These are phyloP conservation scores for Verticillium longisporum DNA, from an alignment of 2,329 filamentous ascomycete species.

Conservation along the genomic window DNA sequence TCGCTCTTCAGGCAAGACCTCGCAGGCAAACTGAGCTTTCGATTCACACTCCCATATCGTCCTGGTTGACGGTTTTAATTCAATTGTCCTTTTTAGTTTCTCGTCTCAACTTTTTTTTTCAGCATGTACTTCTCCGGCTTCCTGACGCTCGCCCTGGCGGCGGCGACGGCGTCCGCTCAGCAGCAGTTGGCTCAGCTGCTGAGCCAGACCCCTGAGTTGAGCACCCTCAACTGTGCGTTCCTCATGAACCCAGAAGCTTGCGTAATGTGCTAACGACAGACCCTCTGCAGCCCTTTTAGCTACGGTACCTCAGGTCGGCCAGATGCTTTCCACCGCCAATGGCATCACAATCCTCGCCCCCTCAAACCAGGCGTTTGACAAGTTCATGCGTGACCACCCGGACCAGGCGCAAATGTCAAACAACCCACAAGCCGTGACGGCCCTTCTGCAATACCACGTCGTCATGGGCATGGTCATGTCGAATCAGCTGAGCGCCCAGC, in stretches of 20 bases:
- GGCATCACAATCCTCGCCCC: conserved; percentile 61
- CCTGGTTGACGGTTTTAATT: background rate
- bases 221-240: conserved; percentile 15
- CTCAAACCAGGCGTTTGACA: conserved; percentile 50
- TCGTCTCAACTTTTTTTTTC: conserved; percentile 4
- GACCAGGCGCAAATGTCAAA: conserved; percentile 31
- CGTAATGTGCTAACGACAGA: background rate
- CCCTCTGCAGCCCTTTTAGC: conserved; percentile 12
- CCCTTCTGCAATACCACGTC: conserved; percentile 56
- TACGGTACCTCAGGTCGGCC: conserved; percentile 5
- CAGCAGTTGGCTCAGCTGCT: conserved; percentile 14
- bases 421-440: conserved; percentile 34
- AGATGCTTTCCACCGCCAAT: conserved; percentile 16
- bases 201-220: conserved; percentile 15
- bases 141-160: conserved; percentile 12
- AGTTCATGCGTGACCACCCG: conserved; percentile 25
- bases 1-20: conserved; percentile 1
- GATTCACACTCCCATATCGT: background rate
- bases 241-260: background rate
- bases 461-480: conserved; percentile 42
- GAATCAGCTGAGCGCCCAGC: conserved; percentile 16
- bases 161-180: conserved; percentile 12
- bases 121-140: conserved; percentile 15
- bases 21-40: background rate
- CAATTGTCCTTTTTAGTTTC: background rate